Percentiles rank a stretch among this genome's conserved stretches.
phyloP scores from a whole-genome alignment of 2,329 filamentous ascomycete genomes.

The Talaromyces sp. region DNA sequence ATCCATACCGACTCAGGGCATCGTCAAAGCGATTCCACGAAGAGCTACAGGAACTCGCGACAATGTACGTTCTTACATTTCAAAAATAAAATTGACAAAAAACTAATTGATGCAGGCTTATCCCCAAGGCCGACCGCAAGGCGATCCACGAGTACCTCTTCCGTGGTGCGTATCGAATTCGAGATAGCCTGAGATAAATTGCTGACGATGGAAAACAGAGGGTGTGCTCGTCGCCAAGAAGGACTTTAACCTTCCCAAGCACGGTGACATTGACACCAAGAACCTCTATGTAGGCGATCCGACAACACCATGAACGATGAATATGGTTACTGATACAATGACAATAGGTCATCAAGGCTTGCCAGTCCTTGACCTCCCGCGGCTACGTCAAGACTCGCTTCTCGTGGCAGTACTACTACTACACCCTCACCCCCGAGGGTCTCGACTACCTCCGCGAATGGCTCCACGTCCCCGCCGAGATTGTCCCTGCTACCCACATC shows the following conservation, averaged over 20 bases:
- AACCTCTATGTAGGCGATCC: constrained; percentile 98
- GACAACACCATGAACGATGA: no score
- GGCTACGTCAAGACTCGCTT: constrained; percentile 99
- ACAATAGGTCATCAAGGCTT: constrained; percentile 82
- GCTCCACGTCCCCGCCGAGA: constrained; percentile 99
- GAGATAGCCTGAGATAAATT: constrained; percentile 3
- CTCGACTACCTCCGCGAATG: constrained; percentile 99
- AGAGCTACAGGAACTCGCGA: constrained; percentile 50
- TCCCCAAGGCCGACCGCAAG: constrained; percentile 99
- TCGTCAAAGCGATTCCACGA: constrained; percentile 52
- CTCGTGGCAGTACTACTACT: constrained; percentile 99
- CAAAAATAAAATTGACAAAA: background rate
- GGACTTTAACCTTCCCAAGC: constrained; percentile 97
- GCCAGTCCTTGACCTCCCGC: constrained; percentile 95
- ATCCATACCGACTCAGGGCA: constrained; percentile 18
- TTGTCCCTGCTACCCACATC: constrained; percentile 99
- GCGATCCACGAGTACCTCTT: constrained; percentile 99
- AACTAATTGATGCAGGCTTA: constrained; percentile 62
- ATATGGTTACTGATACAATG: constrained; percentile 1
- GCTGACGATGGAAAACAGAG: constrained; percentile 42
- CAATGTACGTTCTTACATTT: constrained; percentile 38
- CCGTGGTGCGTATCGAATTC: constrained; percentile 57
- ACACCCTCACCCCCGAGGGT: constrained; percentile 98
- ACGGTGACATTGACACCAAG: constrained; percentile 98
- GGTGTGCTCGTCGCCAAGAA: constrained; percentile 95